A percentile compares a stretch with the other conserved stretches of the same genome.
Evolutionary conservation across 306 rosid species (phyloP).

Genomic region (Acacia crassicarpa): DNA sequence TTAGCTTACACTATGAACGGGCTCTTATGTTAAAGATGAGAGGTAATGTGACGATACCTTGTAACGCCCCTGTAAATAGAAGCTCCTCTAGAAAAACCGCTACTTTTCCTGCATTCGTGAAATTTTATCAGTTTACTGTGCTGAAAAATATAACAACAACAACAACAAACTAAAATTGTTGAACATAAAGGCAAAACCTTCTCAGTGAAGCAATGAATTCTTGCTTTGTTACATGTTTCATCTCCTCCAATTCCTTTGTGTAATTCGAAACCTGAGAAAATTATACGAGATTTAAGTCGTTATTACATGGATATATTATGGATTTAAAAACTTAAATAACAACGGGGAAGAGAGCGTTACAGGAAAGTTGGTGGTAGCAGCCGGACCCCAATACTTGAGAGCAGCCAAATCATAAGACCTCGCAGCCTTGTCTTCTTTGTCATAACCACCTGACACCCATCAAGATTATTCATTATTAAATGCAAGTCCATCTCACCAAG

Average conservation of each 20-base stretch:
- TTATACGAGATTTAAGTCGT: not conserved
- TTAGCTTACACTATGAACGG: no score
- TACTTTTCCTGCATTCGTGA: slow-evolving; percentile 71
- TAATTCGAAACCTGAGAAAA: slow-evolving; percentile 65
- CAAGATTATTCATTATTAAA: not conserved
- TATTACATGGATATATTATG: not conserved
- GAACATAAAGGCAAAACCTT: slow-evolving; percentile 45
- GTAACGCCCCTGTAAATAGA: slow-evolving; percentile 95
- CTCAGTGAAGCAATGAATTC: slow-evolving; percentile 93
- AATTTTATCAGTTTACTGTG: not conserved
- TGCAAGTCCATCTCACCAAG: not conserved
- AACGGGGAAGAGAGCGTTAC: slow-evolving; percentile 44
- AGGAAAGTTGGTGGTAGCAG: slow-evolving; percentile 94
- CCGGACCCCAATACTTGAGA: slow-evolving; percentile 93
- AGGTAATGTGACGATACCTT: slow-evolving; percentile 43
- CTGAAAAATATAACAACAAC: not conserved
- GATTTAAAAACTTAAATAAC: not conserved
- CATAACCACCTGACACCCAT: slow-evolving; percentile 85
- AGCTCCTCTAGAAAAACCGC: slow-evolving; percentile 97
- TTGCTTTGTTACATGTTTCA: slow-evolving; percentile 88
- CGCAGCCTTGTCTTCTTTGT: slow-evolving; percentile 99
- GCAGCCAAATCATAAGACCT: slow-evolving; percentile 99
- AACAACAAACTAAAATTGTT: not conserved
- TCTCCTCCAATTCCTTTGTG: slow-evolving; percentile 78
- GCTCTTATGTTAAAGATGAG: no score